phyloP scores from a whole-genome alignment of 108 stramenopile genomes.

The Cyclotella distinguenda region DNA sequence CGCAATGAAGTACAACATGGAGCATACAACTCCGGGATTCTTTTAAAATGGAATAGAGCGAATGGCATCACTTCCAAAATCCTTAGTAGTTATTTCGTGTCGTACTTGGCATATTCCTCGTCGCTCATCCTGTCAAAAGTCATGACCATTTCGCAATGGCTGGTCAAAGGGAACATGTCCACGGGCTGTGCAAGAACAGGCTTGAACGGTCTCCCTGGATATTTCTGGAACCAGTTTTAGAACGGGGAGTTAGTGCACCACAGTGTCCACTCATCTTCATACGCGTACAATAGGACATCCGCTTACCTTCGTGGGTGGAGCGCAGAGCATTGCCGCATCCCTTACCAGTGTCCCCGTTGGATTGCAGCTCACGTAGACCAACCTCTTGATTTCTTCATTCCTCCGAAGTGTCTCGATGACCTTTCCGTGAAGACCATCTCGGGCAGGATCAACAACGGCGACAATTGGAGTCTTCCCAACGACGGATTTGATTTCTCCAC shows the following conservation, averaged over 20 bases:
- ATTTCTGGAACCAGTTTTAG: constrained; percentile 19
- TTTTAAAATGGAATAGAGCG: no score
- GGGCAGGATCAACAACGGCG: constrained; percentile 92
- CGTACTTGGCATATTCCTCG: constrained; percentile 49
- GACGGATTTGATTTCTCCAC: constrained; percentile 49
- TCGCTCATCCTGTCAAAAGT: constrained; percentile 85
- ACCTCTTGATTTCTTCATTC: constrained; percentile 63
- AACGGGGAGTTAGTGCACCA: background rate
- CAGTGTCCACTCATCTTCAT: background rate
- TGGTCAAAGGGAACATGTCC: constrained; percentile 94
- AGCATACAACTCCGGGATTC: no score
- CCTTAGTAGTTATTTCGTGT: no score
- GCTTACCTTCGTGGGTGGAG: constrained; percentile 63
- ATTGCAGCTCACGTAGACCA: constrained; percentile 96
- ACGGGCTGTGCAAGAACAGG: constrained; percentile 82
- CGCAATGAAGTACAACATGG: no score
- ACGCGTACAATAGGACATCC: background rate
- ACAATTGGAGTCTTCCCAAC: constrained; percentile 47
- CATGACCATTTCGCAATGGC: constrained; percentile 92
- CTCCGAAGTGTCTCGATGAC: constrained; percentile 75
- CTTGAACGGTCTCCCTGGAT: constrained; percentile 74
- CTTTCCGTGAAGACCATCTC: constrained; percentile 83
- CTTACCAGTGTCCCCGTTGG: constrained; percentile 79
- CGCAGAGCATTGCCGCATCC: constrained; percentile 81
- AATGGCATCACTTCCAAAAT: no score